These are phyloP conservation scores for Scheffersomyces spartinae DNA, from an alignment of 805 yeast species.

Conservation along the genomic window DNA sequence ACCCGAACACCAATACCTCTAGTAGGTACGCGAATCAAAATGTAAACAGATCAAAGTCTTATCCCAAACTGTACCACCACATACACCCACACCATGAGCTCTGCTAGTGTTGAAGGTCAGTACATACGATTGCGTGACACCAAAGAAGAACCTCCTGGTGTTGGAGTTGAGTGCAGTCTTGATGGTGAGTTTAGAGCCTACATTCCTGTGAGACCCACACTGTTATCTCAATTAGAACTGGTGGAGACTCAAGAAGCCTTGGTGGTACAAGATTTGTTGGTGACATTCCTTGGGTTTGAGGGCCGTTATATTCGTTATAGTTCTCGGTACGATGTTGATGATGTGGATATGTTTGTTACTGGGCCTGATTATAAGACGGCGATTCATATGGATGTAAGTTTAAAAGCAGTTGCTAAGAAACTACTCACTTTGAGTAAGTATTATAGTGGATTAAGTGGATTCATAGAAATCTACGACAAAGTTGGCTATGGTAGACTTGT, in stretches of 20 bases:
- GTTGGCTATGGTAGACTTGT: constrained; percentile 55
- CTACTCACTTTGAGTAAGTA: constrained; percentile 53
- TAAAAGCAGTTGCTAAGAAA: constrained; percentile 57
- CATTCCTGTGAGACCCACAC: too few relatives aligned
- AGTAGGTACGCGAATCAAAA: too few relatives aligned
- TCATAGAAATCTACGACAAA: constrained; percentile 47
- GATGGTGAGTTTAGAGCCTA: too few relatives aligned
- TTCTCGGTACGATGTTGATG: constrained; percentile 42
- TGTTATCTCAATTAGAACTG: too few relatives aligned
- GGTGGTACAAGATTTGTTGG: constrained; percentile 57
- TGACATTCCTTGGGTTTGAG: constrained; percentile 60
- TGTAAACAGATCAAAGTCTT: too few relatives aligned
- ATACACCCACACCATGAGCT: too few relatives aligned
- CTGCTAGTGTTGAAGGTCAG: too few relatives aligned
- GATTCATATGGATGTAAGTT: constrained; percentile 59
- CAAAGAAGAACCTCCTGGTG: too few relatives aligned
- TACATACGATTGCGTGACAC: too few relatives aligned
- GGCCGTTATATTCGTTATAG: constrained; percentile 68
- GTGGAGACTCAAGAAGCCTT: constrained; percentile 61
- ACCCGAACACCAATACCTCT: too few relatives aligned
- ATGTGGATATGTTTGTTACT: constrained; percentile 26
- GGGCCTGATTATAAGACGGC: constrained; percentile 75
- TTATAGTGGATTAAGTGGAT: constrained; percentile 46
- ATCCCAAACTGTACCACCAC: too few relatives aligned
- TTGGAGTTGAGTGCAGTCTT: too few relatives aligned